Percentiles rank a stretch among this genome's conserved stretches.
These are phyloP conservation scores for Penicillium arizonense DNA, from an alignment of 495 filamentous ascomycete species.

Conservation along the genomic window DNA sequence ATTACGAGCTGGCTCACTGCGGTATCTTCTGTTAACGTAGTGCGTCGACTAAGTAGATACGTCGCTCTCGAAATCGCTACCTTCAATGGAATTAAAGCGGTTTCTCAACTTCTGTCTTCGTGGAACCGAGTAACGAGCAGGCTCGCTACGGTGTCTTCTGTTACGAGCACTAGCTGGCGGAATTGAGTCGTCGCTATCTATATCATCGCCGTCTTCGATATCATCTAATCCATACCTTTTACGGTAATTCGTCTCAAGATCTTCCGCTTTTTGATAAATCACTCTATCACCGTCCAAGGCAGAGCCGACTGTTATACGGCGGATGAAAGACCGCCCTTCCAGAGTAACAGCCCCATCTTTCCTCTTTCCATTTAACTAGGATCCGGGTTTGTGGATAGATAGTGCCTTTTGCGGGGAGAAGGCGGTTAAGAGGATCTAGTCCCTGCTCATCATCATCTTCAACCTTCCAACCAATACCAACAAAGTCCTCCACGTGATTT, in stretches of 20 bases:
- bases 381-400: slow-evolving; percentile 21
- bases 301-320: slow-evolving; percentile 14
- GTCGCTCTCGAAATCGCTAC: not conserved
- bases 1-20: not conserved
- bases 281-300: slow-evolving; percentile 14
- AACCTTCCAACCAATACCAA: slow-evolving; percentile 24
- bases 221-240: slow-evolving; percentile 1
- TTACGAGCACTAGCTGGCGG: not conserved
- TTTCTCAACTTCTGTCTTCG: not conserved
- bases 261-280: slow-evolving; percentile 23
- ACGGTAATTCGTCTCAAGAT: slow-evolving; percentile 12
- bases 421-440: slow-evolving; percentile 8
- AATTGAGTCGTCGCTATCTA: not conserved
- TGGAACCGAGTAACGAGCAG: not conserved
- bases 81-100: not conserved
- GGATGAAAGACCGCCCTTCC: slow-evolving; percentile 20
- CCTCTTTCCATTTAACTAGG: slow-evolving; percentile 23
- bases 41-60: not conserved
- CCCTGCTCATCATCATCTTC: slow-evolving; percentile 19
- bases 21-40: not conserved
- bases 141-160: slow-evolving; percentile 1
- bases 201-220: slow-evolving; percentile 2
- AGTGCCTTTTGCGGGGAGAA: slow-evolving; percentile 7
- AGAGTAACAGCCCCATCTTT: slow-evolving; percentile 18
- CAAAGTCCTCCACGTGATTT: slow-evolving; percentile 15